Base-by-base conservation (phyloP, 164 flowering plant genomes). In the Vitis labrusca region DNA sequence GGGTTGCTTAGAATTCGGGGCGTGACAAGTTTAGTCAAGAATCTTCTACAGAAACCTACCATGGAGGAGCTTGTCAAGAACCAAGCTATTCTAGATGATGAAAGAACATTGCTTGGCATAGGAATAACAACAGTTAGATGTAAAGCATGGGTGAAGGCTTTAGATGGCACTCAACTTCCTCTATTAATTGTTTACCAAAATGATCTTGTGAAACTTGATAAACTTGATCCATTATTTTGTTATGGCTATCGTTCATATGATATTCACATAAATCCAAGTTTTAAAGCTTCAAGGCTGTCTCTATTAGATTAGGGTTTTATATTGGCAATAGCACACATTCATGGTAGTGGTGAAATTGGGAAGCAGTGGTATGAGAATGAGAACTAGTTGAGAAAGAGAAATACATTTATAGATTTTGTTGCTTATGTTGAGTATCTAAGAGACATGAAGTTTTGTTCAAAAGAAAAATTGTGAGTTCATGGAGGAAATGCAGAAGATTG, bases 301-400 rank as follows among this genome's bases (percentile, higher is more conserved):
- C 78, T n/a, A 74, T 74, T 94, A 71, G 97, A 94, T 71, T 83
- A 97, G 11, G 98, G 98, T 48, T 85, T 94, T 71, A 78, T 92
- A 59, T 94, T 48, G 80, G 95, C 82, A 10, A 89, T 92, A 71
- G 97, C 97, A 57, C 98, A 94, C 69, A 79, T 92, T 75, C 98
- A 97, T 70, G 98, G 97, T 23, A 97, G 98, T 64, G 97, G 98
- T 72, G 98, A 94, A 88, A 92, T 94, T 97, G 98, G 98, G 66
- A 87, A 97, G 83, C 86, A 82, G 78, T 92, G 98, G 98, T 94
- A 94, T 69, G 98, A 94, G 71, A 82, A 91, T 77, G 98, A 97
- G 67, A 92, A 94, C 74, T 74, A 79, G 16, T 70, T 91, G 75
- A 85, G 87, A 83, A 94, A 94, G 78, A 87, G 71, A 62, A 92